phyloP scores from a whole-genome alignment of 2,329 filamentous ascomycete species.

The Trichoderma oligosporum region DNA sequence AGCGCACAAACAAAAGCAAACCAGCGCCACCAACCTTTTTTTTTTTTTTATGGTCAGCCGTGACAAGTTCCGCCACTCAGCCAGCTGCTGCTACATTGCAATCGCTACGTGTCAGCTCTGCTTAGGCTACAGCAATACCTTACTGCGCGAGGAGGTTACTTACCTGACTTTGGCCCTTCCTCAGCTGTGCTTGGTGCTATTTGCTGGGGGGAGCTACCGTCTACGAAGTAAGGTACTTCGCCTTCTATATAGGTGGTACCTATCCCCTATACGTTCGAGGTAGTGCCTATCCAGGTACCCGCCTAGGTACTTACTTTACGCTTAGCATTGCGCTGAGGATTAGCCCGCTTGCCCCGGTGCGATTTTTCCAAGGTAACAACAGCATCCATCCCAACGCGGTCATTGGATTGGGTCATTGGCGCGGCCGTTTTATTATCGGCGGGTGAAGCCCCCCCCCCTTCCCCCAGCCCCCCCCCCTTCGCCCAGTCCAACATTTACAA shows the following conservation, averaged over 20 bases:
- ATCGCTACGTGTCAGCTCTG: slow-evolving; percentile 7
- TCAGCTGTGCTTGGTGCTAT: too few relatives aligned
- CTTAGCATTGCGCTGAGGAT: too few relatives aligned
- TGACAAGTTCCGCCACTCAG: background rate
- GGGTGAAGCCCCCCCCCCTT: slow-evolving; percentile 1
- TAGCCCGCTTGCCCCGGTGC: background rate
- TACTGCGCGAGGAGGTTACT: too few relatives aligned
- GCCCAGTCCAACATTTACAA: too few relatives aligned
- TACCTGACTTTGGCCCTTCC: too few relatives aligned
- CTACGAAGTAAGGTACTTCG: too few relatives aligned
- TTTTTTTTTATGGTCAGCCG: background rate
- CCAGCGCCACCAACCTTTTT: slow-evolving; percentile 1
- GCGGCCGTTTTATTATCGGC: background rate
- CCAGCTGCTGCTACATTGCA: background rate
- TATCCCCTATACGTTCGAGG: background rate
- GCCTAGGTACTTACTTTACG: background rate
- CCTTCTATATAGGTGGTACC: too few relatives aligned
- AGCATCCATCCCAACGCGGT: background rate
- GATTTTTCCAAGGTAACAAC: background rate
- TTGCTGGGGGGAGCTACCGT: too few relatives aligned
- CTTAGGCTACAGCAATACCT: background rate
- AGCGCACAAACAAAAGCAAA: too few relatives aligned
- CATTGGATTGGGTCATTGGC: slow-evolving; percentile 4
- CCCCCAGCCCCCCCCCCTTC: slow-evolving; percentile 3
- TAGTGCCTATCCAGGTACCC: background rate